Conservation (phyloP, 1,284 basidiomycete species). For the Porodaedalea pini region DNA sequence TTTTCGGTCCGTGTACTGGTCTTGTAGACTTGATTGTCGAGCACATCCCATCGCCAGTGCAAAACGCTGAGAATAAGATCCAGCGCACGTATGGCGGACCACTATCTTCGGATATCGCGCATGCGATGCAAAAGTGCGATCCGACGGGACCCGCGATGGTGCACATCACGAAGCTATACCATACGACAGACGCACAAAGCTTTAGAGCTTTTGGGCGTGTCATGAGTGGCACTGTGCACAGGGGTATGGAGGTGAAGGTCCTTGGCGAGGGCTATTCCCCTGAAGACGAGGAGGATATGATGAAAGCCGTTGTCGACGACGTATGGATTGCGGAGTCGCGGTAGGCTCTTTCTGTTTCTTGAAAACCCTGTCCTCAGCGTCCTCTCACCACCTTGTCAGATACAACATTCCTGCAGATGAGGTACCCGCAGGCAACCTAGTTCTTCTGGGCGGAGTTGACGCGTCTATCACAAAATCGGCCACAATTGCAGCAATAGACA, state of each 20-base stretch:
- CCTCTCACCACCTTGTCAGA: slow-evolving; percentile 36
- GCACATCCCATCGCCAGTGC: slow-evolving; percentile 82
- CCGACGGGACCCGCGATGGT: slow-evolving; percentile 88
- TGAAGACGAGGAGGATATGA: slow-evolving; percentile 99
- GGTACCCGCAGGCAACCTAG: slow-evolving; percentile 88
- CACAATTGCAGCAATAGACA: slow-evolving; percentile 72
- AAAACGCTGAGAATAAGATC: slow-evolving; percentile 70
- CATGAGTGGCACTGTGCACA: slow-evolving; percentile 84
- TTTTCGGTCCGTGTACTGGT: slow-evolving; percentile 89
- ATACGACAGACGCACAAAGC: slow-evolving; percentile 91
- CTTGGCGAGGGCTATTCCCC: slow-evolving; percentile 95
- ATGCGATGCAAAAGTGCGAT: slow-evolving; percentile 80
- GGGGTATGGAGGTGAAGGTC: slow-evolving; percentile 89
- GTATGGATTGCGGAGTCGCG: slow-evolving; percentile 90
- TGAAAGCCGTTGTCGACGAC: slow-evolving; percentile 79
- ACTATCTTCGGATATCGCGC: slow-evolving; percentile 72
- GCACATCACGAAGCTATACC: slow-evolving; percentile 91
- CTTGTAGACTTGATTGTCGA: slow-evolving; percentile 91
- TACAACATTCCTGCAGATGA: slow-evolving; percentile 89
- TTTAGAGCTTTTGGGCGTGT: slow-evolving; percentile 97
- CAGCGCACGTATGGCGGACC: slow-evolving; percentile 85
- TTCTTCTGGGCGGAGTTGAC: slow-evolving; percentile 91
- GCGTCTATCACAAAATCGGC: slow-evolving; percentile 94
- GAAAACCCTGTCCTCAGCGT: background rate
- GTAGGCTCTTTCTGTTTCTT: slow-evolving; percentile 38